phyloP scores from a whole-genome alignment of 106 monocot species.

The Vanilla planifolia region DNA sequence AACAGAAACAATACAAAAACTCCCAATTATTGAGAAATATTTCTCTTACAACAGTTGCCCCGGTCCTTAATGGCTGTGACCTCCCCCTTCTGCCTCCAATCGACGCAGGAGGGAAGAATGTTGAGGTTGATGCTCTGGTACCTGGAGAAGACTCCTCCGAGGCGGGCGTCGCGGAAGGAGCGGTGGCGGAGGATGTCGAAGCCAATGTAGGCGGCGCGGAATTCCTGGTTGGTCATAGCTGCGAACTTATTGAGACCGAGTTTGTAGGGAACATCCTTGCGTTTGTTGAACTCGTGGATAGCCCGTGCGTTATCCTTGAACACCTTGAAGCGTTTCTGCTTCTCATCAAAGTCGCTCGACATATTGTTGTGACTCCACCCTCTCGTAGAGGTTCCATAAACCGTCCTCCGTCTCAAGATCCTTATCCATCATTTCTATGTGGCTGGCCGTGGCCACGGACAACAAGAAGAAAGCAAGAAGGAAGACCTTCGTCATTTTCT shows the following conservation, averaged over 20 bases:
- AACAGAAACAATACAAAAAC: background rate
- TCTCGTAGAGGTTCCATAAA: conserved; percentile 51
- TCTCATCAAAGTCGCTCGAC: conserved; percentile 37
- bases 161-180: conserved; percentile 1
- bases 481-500: background rate
- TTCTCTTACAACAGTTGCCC: conserved; percentile 17
- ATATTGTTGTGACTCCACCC: conserved; percentile 47
- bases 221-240: conserved; percentile 47
- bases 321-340: conserved; percentile 41
- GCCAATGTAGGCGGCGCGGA: conserved; percentile 24
- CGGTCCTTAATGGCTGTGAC: conserved; percentile 30
- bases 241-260: conserved; percentile 49
- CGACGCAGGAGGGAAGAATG: too few species aligned
- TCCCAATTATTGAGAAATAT: background rate
- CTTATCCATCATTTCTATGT: conserved; percentile 23
- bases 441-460: background rate
- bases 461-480: background rate
- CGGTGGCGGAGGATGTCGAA: conserved; percentile 21
- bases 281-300: conserved; percentile 47
- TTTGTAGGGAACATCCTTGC: conserved; percentile 25
- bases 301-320: conserved; percentile 47
- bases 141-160: background rate
- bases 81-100: too few species aligned
- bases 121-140: too few species aligned
- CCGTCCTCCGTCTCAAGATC: conserved; percentile 56